Evolutionary conservation across 768 basidiomycete genomes (phyloP).

Genomic region (Coprinellus aureogranulatus): DNA sequence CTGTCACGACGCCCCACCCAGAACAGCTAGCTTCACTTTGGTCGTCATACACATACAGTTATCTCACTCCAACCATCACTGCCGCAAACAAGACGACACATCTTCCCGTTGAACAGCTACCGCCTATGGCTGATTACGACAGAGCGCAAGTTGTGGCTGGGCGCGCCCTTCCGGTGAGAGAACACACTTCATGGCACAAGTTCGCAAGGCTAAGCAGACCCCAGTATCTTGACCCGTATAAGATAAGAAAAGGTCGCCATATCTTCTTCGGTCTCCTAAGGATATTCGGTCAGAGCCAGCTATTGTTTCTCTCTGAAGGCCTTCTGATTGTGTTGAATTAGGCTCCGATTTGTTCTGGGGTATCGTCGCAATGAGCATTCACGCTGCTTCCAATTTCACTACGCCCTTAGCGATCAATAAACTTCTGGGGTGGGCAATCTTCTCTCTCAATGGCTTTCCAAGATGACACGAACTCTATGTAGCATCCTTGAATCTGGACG

Average conservation of each 20-base stretch:
- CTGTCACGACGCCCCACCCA: constrained; percentile 38
- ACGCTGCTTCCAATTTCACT: constrained; percentile 30
- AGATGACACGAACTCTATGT: neutral
- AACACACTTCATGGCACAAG: too few species aligned
- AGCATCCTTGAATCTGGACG: constrained; percentile 25
- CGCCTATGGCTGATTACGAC: constrained; percentile 67
- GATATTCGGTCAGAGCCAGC: constrained; percentile 26
- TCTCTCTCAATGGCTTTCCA: neutral
- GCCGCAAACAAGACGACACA: constrained; percentile 44
- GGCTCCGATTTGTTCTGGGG: constrained; percentile 27
- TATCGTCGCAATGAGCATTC: constrained; percentile 27
- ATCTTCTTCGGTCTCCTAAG: constrained; percentile 46
- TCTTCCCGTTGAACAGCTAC: constrained; percentile 51
- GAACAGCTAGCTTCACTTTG: constrained; percentile 53
- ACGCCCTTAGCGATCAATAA: constrained; percentile 42
- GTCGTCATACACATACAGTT: constrained; percentile 46
- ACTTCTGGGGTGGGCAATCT: constrained; percentile 33
- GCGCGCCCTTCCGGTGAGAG: constrained; percentile 24
- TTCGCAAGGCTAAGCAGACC: neutral
- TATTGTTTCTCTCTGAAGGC: neutral
- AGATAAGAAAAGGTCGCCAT: constrained; percentile 39
- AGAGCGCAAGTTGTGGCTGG: constrained; percentile 24
- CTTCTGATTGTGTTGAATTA: constrained; percentile 3
- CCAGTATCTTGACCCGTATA: constrained; percentile 38
- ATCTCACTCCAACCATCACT: constrained; percentile 52